These are phyloP conservation scores for Phytophthora agathidicida DNA, from an alignment of 352 stramenopile genomes.

Conservation along the genomic window DNA sequence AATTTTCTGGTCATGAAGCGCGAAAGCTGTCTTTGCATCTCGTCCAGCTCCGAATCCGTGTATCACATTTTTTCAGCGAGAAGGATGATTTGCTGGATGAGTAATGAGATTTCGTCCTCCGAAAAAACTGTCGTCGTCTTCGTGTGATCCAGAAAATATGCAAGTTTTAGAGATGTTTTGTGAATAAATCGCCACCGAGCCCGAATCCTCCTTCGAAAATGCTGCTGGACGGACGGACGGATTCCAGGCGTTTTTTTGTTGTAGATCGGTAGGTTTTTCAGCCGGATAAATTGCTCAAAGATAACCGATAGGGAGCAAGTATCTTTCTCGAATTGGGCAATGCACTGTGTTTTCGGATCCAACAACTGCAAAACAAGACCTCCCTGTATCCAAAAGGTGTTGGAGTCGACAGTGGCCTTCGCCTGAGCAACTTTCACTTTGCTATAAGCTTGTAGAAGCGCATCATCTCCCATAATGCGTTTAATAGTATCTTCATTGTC, in stretches of 20 bases:
- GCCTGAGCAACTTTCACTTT: background rate
- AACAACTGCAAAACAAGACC: background rate
- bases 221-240: background rate
- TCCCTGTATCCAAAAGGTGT: background rate
- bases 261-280: background rate
- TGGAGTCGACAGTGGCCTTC: background rate
- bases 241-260: background rate
- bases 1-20: slow-evolving; percentile 4
- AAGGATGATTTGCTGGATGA: background rate
- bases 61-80: background rate
- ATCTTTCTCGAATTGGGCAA: slow-evolving; percentile 4
- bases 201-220: background rate
- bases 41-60: background rate
- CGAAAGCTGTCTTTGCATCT: background rate
- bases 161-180: background rate
- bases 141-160: slow-evolving; percentile 1
- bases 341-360: background rate
- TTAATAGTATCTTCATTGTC: slow-evolving; percentile 5
- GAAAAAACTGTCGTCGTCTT: background rate
- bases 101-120: background rate
- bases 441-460: background rate
- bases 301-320: background rate
- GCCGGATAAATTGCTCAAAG: slow-evolving; percentile 5
- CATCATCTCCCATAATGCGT: background rate
- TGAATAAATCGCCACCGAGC: slow-evolving; percentile 2